Percentiles rank a stretch among this genome's conserved stretches.
phyloP scores from a whole-genome alignment of 495 filamentous ascomycete species.

The Elaphomyces granulatus region DNA sequence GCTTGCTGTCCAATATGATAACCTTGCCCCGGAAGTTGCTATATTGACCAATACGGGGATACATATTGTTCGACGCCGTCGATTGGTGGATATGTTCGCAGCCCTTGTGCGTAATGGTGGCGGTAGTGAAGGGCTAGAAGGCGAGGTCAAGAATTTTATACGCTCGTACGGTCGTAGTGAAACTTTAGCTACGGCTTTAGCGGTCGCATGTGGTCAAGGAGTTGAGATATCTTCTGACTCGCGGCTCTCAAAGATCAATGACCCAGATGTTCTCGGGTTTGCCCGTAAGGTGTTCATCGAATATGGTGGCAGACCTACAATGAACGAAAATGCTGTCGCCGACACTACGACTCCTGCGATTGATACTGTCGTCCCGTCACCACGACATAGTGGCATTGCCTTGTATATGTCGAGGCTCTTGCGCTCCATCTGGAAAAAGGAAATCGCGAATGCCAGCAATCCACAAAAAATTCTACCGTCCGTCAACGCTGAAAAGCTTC shows the following conservation, averaged over 20 bases:
- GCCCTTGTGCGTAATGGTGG: conserved; percentile 55
- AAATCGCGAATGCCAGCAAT: conserved; percentile 43
- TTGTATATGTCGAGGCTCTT: conserved; percentile 77
- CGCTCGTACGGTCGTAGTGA: conserved; percentile 72
- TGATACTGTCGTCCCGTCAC: conserved; percentile 73
- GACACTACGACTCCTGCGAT: conserved; percentile 47
- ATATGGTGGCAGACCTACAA: conserved; percentile 65
- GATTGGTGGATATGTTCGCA: conserved; percentile 88
- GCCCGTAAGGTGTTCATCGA: conserved; percentile 82
- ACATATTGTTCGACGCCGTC: conserved; percentile 63
- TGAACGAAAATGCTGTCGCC: conserved; percentile 55
- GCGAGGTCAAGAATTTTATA: conserved; percentile 68
- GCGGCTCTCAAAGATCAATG: conserved; percentile 54
- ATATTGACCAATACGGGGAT: conserved; percentile 84
- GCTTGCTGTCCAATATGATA: conserved; percentile 83
- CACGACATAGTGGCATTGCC: conserved; percentile 73
- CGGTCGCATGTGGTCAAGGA: conserved; percentile 91
- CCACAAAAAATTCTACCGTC: conserved; percentile 34
- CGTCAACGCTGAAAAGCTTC: conserved; percentile 48
- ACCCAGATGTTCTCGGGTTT: conserved; percentile 65
- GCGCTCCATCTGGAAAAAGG: conserved; percentile 69
- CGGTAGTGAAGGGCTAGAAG: conserved; percentile 65
- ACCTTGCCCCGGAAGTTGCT: conserved; percentile 64
- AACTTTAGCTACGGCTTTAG: conserved; percentile 76
- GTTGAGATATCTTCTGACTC: conserved; percentile 58